Percentiles rank a stretch among this genome's conserved stretches.
phyloP scores from a whole-genome alignment of 2,329 filamentous ascomycete species.

The Aspergillus sp. region DNA sequence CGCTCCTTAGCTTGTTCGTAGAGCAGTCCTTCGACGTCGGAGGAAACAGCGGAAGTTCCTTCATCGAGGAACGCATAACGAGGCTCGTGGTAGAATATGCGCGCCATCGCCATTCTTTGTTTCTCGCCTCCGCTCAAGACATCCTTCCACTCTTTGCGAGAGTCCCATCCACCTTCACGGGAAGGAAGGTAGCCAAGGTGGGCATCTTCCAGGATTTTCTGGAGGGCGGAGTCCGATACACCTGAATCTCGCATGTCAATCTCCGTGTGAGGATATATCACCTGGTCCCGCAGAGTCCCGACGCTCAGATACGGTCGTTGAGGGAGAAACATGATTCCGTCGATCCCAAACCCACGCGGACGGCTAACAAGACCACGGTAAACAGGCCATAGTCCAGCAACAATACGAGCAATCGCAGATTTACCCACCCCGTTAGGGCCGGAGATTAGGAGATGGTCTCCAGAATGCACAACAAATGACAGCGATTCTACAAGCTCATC shows the following conservation, averaged over 20 bases:
- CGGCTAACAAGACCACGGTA: constrained; percentile 90
- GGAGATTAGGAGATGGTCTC: constrained; percentile 91
- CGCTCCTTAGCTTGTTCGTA: constrained; percentile 92
- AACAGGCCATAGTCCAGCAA: constrained; percentile 92
- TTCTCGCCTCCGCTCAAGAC: constrained; percentile 97
- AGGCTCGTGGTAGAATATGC: constrained; percentile 91
- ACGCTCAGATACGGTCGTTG: constrained; percentile 90
- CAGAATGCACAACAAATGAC: constrained; percentile 82
- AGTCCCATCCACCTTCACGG: constrained; percentile 94
- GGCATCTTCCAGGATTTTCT: constrained; percentile 76
- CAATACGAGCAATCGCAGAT: constrained; percentile 79
- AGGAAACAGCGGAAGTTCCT: constrained; percentile 84
- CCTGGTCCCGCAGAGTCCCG: constrained; percentile 90
- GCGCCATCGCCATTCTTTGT: constrained; percentile 87
- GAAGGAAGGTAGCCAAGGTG: constrained; percentile 85
- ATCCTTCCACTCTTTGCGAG: constrained; percentile 97
- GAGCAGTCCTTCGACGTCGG: constrained; percentile 87
- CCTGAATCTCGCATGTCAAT: constrained; percentile 85
- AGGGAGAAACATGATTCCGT: constrained; percentile 98
- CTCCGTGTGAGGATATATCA: constrained; percentile 95
- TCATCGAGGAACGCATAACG: constrained; percentile 94
- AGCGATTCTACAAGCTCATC: constrained; percentile 88
- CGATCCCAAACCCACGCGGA: constrained; percentile 74
- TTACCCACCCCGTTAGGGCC: constrained; percentile 95
- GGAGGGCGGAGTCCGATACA: constrained; percentile 74